Base-by-base conservation (phyloP, 495 filamentous ascomycete genomes). In the Daldinia vernicosa region DNA sequence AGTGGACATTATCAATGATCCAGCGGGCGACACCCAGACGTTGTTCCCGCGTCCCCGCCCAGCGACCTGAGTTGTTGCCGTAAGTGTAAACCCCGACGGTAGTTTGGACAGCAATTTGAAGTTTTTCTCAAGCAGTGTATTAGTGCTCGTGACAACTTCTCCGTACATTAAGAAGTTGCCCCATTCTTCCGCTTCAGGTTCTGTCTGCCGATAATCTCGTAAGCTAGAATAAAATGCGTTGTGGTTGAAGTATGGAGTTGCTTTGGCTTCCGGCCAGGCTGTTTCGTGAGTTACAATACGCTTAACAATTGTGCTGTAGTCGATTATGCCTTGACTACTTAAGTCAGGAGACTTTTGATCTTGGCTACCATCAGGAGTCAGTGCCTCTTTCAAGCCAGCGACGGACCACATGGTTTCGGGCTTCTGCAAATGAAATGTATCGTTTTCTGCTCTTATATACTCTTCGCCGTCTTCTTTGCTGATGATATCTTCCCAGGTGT, bases 81-180 rank as follows among this genome's bases (percentile, higher is more conserved):
- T 91, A n/a, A 91, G 84, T 3, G 94, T 97, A 69, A 96, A 91
- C 14, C 95, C 96, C 1, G 84, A 88, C 1, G 94, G 93, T 2
- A 98, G 84, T 50, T 84, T 87, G 35, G 89, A 86, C 47, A 97
- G 88, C 28, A 98, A 83, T 17, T 89, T 87, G 4, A 86, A 86
- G 76, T 99, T 99, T 74, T 95, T 97, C 76, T 98, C 95, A 0
- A 99, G 82, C n/a, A 98, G 84, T 1, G 94, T 96, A 77, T 93
- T 97, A 22, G 95, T 99, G 78, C 93, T 97, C 15, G 95, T 98
- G 43, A 98, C 83, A 4, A 97, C 93, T 77, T 97, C 93, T 35
- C 92, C 95, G 78, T 98, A 98, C 60, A 99, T 81, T 6, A 98
- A 77, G 51, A 87, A 83, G 12, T 90, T 83, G 6, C 96, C 96